Evolutionary conservation across 1,284 basidiomycete genomes (phyloP).

Genomic region (Ganoderma sinense): DNA sequence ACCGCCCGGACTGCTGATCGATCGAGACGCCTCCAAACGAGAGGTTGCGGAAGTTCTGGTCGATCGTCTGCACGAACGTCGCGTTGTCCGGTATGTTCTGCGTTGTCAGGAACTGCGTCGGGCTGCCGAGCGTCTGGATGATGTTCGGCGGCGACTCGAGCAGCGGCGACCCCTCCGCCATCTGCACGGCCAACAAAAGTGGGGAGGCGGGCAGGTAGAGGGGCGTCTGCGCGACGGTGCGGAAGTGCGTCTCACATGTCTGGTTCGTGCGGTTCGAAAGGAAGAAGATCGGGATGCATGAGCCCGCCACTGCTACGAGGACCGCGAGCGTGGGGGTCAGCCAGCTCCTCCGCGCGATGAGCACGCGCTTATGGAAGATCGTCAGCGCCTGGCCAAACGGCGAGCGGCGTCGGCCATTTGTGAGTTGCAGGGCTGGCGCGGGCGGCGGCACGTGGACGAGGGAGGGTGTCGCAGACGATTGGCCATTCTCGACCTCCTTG

Average conservation of each 20-base stretch:
- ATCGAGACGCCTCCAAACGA: slow-evolving; percentile 70
- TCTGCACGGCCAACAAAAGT: slow-evolving; percentile 35
- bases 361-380: slow-evolving; percentile 76
- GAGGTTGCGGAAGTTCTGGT: slow-evolving; percentile 55
- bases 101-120: slow-evolving; percentile 42
- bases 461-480: slow-evolving; percentile 24
- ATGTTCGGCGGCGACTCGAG: slow-evolving; percentile 57
- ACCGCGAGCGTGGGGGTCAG: slow-evolving; percentile 68
- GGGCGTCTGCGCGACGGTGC: slow-evolving; percentile 45
- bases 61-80: slow-evolving; percentile 61
- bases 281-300: slow-evolving; percentile 73
- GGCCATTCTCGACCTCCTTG: slow-evolving; percentile 26
- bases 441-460: slow-evolving; percentile 23
- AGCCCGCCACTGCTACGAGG: slow-evolving; percentile 67
- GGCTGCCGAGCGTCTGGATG: slow-evolving; percentile 49
- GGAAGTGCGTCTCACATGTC: slow-evolving; percentile 54
- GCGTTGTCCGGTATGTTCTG: slow-evolving; percentile 54
- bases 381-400: slow-evolving; percentile 68
- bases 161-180: slow-evolving; percentile 36
- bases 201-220: slow-evolving; percentile 58
- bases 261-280: slow-evolving; percentile 53
- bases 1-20: slow-evolving; percentile 49
- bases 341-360: slow-evolving; percentile 75
- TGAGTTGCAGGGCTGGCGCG: slow-evolving; percentile 45
- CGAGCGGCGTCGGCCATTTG: slow-evolving; percentile 57